Evolutionary conservation across 306 rosid genomes (phyloP), one percentile per base, ranked within the genome.

Genomic region (Corylus heterophylla): DNA sequence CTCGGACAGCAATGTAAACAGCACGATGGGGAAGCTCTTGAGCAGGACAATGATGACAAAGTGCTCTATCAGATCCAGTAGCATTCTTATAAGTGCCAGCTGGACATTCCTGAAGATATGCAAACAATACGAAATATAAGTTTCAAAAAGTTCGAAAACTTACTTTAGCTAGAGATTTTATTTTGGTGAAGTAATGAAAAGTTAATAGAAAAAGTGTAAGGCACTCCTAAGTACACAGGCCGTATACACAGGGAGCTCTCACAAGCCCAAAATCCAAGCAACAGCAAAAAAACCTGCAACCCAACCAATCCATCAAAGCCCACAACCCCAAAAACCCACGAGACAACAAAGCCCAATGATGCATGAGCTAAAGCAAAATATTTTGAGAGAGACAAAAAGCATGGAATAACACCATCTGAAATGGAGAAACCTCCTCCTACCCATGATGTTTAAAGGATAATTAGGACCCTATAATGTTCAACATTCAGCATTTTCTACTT

Each of bases 71-170:
- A 74, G 99, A 93, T 83, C 99, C 99, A 76, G 86, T 83, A 67
- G 83, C 89, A 87, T 93, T 90, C 92, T 93, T 96, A 79, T 86
- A 96, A 72, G 99, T 96, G 74, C 99, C 99, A 63, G 84, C 86
- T 8, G 99, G 98, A 85, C 99, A 93, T 91, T 87, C 97, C 99
- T 96, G 89, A 76, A 82, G 75, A 69, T 52, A 78, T 75, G 76
- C 81, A 76, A 63, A 70, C 17, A 52, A 68, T 12, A 17, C 2
- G 77, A 71, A 74, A 59, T 29, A 74, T n/a, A 45, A 76, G 73
- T 62, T 18, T 69, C 73, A 20, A 35, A 62, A 50, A 83, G 75
- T 74, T 29, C 42, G 76, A 74, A 76, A 35, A 39, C 29, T 18
- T 42, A 39, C 29, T 18, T 31, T 63, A 13, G 51, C 68, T 75